phyloP scores from a whole-genome alignment of 805 yeast species.

The Spathaspora gorwiae region DNA sequence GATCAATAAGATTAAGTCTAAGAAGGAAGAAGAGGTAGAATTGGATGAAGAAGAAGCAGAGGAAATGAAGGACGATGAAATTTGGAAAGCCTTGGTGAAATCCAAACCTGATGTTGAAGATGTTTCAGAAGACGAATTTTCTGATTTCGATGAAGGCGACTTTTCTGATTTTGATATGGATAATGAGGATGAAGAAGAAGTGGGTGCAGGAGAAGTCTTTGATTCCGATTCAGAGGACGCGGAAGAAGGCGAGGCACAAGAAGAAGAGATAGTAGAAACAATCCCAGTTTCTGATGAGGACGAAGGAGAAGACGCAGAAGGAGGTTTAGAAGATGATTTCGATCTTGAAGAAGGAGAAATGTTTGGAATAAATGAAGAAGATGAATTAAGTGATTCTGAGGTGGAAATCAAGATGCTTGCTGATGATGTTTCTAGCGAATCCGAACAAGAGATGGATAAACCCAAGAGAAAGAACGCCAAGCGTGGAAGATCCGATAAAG shows the following conservation, averaged over 20 bases:
- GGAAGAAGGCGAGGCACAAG: slow-evolving; percentile 25
- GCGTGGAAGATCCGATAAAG: slow-evolving; percentile 20
- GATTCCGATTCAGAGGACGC: slow-evolving; percentile 19
- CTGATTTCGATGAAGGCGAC: slow-evolving; percentile 45
- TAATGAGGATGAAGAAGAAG: slow-evolving; percentile 40
- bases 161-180: slow-evolving; percentile 34
- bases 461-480: slow-evolving; percentile 18
- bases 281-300: slow-evolving; percentile 13
- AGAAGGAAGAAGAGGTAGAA: slow-evolving; percentile 18
- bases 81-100: slow-evolving; percentile 76
- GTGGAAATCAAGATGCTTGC: slow-evolving; percentile 20
- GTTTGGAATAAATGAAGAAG: slow-evolving; percentile 21
- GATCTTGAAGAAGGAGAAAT: slow-evolving; percentile 18
- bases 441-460: slow-evolving; percentile 28
- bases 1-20: slow-evolving; percentile 32
- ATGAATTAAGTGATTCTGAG: slow-evolving; percentile 22
- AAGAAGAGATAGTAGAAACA: slow-evolving; percentile 17
- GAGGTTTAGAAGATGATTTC: slow-evolving; percentile 26
- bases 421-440: slow-evolving; percentile 24
- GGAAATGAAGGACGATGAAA: slow-evolving; percentile 60
- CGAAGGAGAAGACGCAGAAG: slow-evolving; percentile 12
- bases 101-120: slow-evolving; percentile 61
- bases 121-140: slow-evolving; percentile 27
- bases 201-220: slow-evolving; percentile 26
- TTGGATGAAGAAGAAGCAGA: slow-evolving; percentile 42